Evolutionary conservation across 129 eudicot species (phyloP), one percentile per base, ranked within the genome.

Genomic region (Solidago caesia): DNA sequence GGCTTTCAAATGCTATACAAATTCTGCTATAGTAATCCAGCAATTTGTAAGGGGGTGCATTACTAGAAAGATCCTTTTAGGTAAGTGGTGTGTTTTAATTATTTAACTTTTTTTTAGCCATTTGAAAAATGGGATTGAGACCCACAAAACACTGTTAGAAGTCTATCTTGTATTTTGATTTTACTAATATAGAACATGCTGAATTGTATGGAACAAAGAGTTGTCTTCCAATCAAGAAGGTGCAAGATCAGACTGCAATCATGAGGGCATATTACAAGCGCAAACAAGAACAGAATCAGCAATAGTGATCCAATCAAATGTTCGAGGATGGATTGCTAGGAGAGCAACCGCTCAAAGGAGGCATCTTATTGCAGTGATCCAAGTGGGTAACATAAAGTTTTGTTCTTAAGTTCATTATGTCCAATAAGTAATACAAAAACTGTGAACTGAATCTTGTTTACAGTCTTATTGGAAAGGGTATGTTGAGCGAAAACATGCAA

Each of bases 381-480:
- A 94, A 82, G 98, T 93, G 80, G 84, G 96, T 61, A 25, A 73
- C 48, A 45, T 64, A 33, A 8, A 27, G 6, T 62, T 53, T 63
- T 41, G 11, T 25, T 56, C 25, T 68, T 73, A 48, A 29, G 6
- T 42, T 52, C 48, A 51, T 64, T 11, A 13, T 71, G 44, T 45
- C 1, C 10, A 12, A 16, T 2, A 25, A 51, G 6, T 44, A 65
- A 47, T 25, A 46, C 9, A 42, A 2, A 27, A 2, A 16, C 39
- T 33, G 10, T 66, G 46, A 42, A 43, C 5, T 60, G 33, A 58
- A 49, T 58, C 42, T 21, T 77, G 6, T 64, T 68, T 71, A 45
- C 82, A 94, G 98, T 79, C 98, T 9, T 75, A 83, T 74, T 88
- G 96, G 93, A 94, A 82, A 82, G 98, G 98, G 41, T 94, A 91